Evolutionary conservation across 2,329 filamentous ascomycete genomes (phyloP).

Genomic region (Epichloe coenophiala): DNA sequence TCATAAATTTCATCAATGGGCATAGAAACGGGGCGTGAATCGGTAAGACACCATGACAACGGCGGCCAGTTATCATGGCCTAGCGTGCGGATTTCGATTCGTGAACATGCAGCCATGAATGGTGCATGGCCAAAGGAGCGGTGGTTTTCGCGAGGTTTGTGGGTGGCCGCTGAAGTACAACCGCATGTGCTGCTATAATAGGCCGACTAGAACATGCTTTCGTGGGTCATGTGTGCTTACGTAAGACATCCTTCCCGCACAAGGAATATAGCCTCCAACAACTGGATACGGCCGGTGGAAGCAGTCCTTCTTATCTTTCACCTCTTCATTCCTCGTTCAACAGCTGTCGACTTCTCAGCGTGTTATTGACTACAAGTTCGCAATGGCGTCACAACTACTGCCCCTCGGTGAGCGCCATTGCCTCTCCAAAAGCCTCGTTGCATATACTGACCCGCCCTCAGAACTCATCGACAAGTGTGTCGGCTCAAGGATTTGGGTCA

Average conservation of each 20-base stretch:
- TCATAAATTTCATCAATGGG: conserved; percentile 10
- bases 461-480: conserved; percentile 99
- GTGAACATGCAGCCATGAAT: conserved; percentile 5
- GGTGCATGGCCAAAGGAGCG: neutral
- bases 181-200: neutral
- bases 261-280: neutral
- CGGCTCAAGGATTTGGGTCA: conserved; percentile 92
- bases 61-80: conserved; percentile 10
- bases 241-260: neutral
- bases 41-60: conserved; percentile 5
- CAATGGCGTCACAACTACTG: conserved; percentile 61
- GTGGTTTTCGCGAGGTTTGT: neutral
- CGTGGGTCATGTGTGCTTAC: neutral
- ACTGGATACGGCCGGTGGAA: neutral
- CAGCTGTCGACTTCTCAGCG: neutral
- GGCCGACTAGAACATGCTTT: neutral
- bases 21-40: neutral
- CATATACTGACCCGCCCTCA: conserved; percentile 22
- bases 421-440: neutral
- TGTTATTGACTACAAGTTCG: conserved; percentile 7
- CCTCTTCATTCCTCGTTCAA: neutral
- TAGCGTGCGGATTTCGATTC: neutral
- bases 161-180: neutral
- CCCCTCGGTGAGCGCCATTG: conserved; percentile 43
- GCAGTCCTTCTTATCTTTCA: neutral